phyloP scores from a whole-genome alignment of 2,329 filamentous ascomycete genomes.

The Hypoxylon sp. region DNA sequence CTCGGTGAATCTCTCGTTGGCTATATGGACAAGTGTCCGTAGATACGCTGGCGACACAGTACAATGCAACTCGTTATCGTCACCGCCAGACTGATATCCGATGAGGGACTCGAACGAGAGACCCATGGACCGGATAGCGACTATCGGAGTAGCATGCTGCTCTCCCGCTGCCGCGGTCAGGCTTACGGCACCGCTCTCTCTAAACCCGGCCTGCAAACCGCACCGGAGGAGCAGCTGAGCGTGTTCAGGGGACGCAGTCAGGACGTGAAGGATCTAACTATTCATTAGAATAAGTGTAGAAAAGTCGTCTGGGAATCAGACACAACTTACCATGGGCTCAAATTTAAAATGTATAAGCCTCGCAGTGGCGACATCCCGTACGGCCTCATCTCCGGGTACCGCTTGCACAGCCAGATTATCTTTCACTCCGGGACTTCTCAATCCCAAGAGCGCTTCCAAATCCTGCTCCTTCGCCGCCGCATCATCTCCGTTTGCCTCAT shows the following conservation, averaged over 20 bases:
- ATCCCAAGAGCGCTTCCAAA: constrained; percentile 49
- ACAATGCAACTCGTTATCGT: constrained; percentile 50
- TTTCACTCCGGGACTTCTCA: constrained; percentile 46
- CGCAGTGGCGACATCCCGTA: constrained; percentile 52
- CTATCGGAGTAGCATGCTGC: constrained; percentile 72
- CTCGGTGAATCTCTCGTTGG: constrained; percentile 80
- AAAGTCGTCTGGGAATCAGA: neutral
- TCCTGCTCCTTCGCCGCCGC: constrained; percentile 39
- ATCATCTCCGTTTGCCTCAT: constrained; percentile 34
- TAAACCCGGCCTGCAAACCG: constrained; percentile 85
- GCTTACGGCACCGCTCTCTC: constrained; percentile 88
- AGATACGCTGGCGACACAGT: constrained; percentile 79
- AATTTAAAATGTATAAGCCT: constrained; percentile 88
- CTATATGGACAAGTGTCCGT: constrained; percentile 74
- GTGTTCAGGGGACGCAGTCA: constrained; percentile 80
- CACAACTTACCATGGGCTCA: constrained; percentile 84
- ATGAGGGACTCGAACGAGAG: constrained; percentile 86
- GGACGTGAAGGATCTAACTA: constrained; percentile 85
- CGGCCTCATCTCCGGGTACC: constrained; percentile 37
- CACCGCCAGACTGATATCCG: constrained; percentile 67
- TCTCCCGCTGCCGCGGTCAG: constrained; percentile 59
- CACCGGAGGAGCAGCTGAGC: constrained; percentile 83
- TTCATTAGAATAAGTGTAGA: neutral
- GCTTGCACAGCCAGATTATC: constrained; percentile 52
- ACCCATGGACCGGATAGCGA: constrained; percentile 88